Evolutionary conservation across 192 early-diverging fungal genomes (phyloP), one percentile per base, ranked within the genome.

Genomic region (Cladochytrium replicatum): DNA sequence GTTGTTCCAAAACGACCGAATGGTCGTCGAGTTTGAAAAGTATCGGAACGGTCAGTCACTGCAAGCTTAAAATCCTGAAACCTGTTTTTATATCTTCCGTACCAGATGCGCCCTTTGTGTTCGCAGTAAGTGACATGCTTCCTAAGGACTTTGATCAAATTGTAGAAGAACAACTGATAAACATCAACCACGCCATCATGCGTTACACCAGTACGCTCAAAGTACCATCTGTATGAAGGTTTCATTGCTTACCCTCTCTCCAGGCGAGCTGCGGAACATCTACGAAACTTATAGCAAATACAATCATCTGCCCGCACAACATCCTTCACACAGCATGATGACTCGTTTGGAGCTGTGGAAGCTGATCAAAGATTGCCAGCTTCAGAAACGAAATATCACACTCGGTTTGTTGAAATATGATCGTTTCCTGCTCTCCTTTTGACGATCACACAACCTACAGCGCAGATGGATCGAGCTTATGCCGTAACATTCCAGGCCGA

Each of bases 141-240:
- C 40, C 46, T 6, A 38, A 37, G 11, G 42, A 51, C 17, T 17
- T 13, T 19, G 6, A 28, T 5, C 48, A 34, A 24, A 4, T 39
- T 6, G n/a, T 26, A 1, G 66, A 71, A 28, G 58, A 53, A 21
- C 31, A 46, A 8, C 39, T 65, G n/a, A 60, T 50, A 39, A 26
- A 37, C 6, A 46, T 77, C 9, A 74, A 70, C 43, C 56, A 48
- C 17, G 55, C 73, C 30, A 48, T 77, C 32, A 30, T 73, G 8
- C 49, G 74, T 17, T 47, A 77, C 46, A 70, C 54, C 6, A 43
- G 58, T 60, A 26, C 0, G 40, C 13, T 37, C 11, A 44, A 11
- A 26, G 43, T 44, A 11, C n/a, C 43, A 13, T 44, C 13, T 27
- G 13, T 44, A 44, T 37, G 11, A 44, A 44, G 17, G 11, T 13